These are phyloP conservation scores for Castanospermum australe DNA, from an alignment of 306 rosid genomes.

Conservation along the genomic window DNA sequence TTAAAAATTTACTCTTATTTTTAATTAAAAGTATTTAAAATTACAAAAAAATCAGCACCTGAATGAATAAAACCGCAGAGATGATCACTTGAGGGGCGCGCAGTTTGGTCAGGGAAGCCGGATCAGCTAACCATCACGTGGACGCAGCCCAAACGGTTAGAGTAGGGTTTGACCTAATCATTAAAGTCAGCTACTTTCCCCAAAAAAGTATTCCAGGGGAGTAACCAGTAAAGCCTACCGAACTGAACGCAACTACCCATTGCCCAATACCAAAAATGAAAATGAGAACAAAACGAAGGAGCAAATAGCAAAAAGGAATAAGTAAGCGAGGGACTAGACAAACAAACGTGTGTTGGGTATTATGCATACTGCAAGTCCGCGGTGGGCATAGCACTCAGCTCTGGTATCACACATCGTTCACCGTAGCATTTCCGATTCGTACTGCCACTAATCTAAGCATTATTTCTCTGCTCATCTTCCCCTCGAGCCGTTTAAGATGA, in stretches of 20 bases:
- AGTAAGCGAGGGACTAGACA: background rate
- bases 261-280: background rate
- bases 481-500: constrained; percentile 38
- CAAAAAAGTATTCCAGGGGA: too few relatives aligned
- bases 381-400: too few relatives aligned
- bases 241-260: background rate
- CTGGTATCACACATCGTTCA: background rate
- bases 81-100: background rate
- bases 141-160: background rate
- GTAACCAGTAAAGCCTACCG: too few relatives aligned
- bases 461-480: background rate
- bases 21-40: too few relatives aligned
- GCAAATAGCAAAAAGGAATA: background rate
- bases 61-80: background rate
- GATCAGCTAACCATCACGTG: background rate
- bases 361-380: too few relatives aligned
- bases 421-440: background rate
- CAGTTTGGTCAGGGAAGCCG: background rate
- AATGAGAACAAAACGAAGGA: background rate
- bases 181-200: background rate
- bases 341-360: too few relatives aligned
- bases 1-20: too few relatives aligned
- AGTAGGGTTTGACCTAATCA: background rate
- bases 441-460: background rate
- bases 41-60: too few relatives aligned